Evolutionary conservation across 2,329 filamentous ascomycete species (phyloP).

Genomic region (Pestalotiopsis sp.): DNA sequence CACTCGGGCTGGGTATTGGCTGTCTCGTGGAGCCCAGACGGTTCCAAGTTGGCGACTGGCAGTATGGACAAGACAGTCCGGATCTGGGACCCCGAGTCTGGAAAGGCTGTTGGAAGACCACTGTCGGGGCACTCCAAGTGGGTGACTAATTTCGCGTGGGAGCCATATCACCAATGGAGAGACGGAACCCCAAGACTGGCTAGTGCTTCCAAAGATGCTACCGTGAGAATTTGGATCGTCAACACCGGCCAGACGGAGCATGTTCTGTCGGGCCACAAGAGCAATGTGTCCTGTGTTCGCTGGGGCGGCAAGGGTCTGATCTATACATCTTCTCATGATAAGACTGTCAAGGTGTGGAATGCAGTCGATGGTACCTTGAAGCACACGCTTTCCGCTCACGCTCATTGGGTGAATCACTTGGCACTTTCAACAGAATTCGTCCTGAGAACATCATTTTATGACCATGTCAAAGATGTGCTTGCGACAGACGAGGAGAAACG

Average conservation of each 20-base stretch:
- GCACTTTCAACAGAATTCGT: conserved; percentile 92
- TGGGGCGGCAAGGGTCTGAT: conserved; percentile 92
- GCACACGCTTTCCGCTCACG: conserved; percentile 80
- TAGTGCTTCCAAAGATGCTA: conserved; percentile 87
- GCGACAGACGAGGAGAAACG: conserved; percentile 70
- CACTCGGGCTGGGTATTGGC: conserved; percentile 90
- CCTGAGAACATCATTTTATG: conserved; percentile 82
- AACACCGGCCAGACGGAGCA: conserved; percentile 79
- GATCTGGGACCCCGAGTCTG: conserved; percentile 84
- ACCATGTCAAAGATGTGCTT: conserved; percentile 75
- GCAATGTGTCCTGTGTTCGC: conserved; percentile 84
- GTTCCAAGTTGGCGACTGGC: conserved; percentile 79
- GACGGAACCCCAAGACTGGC: conserved; percentile 78
- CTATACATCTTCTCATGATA: conserved; percentile 87
- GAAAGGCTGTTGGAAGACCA: conserved; percentile 70
- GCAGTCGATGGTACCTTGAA: conserved; percentile 76
- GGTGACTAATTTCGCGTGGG: conserved; percentile 88
- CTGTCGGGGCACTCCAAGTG: conserved; percentile 89
- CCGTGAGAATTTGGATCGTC: conserved; percentile 84
- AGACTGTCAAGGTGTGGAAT: conserved; percentile 91
- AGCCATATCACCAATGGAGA: conserved; percentile 85
- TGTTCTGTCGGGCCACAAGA: conserved; percentile 79
- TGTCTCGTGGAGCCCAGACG: conserved; percentile 86
- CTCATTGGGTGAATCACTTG: conserved; percentile 95
- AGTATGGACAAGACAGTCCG: conserved; percentile 86